phyloP scores from a whole-genome alignment of 2,329 filamentous ascomycete genomes.

The Fusarium tricinctum region DNA sequence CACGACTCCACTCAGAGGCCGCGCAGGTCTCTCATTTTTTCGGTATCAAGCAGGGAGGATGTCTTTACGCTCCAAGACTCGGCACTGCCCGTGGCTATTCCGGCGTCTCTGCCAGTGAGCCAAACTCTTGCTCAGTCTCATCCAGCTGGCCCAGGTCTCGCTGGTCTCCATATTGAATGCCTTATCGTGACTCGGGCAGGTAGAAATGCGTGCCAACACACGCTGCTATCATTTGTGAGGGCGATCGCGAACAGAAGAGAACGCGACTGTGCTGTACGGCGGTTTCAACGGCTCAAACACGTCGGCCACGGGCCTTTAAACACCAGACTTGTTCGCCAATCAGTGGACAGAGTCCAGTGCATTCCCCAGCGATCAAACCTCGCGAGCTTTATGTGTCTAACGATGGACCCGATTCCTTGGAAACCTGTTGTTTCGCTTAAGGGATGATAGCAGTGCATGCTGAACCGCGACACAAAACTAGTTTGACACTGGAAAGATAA shows the following conservation, averaged over 20 bases:
- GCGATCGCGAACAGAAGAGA: conserved; percentile 6
- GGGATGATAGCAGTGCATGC: conserved; percentile 19
- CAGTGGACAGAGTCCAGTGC: conserved; percentile 20
- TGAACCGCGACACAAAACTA: conserved; percentile 29
- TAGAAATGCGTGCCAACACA: conserved; percentile 17
- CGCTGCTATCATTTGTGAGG: conserved; percentile 3
- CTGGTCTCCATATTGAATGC: conserved; percentile 26
- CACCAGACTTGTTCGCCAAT: conserved; percentile 35
- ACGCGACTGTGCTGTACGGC: conserved; percentile 11
- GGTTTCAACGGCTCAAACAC: conserved; percentile 14
- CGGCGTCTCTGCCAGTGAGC: conserved; percentile 19
- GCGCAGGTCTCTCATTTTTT: conserved; percentile 28
- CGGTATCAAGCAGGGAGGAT: conserved; percentile 42
- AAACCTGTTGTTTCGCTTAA: conserved; percentile 15
- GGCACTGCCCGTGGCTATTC: conserved; percentile 23
- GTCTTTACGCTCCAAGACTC: conserved; percentile 23
- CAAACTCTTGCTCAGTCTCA: conserved; percentile 21
- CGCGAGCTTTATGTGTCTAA: conserved; percentile 38
- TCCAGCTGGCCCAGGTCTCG: conserved; percentile 26
- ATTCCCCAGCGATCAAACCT: conserved; percentile 41
- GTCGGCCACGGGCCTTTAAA: conserved; percentile 16
- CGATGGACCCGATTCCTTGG: conserved; percentile 41
- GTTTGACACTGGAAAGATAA: conserved; percentile 23
- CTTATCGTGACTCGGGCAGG: conserved; percentile 14
- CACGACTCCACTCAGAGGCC: conserved; percentile 41